phyloP scores from a whole-genome alignment of 2,329 filamentous ascomycete species.

The Alternaria sp. region DNA sequence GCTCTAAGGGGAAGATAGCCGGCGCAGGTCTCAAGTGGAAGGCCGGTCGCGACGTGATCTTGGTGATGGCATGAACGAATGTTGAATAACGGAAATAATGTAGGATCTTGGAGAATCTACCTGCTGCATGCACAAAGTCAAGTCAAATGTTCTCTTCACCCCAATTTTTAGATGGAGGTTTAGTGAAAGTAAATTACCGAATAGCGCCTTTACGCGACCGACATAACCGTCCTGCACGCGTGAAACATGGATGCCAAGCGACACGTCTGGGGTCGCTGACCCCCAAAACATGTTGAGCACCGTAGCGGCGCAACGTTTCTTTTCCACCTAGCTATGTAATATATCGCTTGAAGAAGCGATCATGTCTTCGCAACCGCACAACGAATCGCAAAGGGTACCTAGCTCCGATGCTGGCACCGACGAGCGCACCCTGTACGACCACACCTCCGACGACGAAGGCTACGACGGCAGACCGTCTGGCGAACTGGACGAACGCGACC shows the following conservation, averaged over 20 bases:
- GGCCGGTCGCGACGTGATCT: constrained; percentile 62
- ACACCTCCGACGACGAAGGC: constrained; percentile 38
- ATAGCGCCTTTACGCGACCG: neutral
- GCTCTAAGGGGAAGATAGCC: constrained; percentile 68
- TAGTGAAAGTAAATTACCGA: neutral
- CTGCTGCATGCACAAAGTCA: neutral
- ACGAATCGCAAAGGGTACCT: constrained; percentile 16
- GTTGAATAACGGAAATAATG: too few relatives aligned
- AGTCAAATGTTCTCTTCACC: neutral
- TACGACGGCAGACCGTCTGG: constrained; percentile 43
- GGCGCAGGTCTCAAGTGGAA: constrained; percentile 68
- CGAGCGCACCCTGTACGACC: constrained; percentile 42
- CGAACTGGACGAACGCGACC: constrained; percentile 45
- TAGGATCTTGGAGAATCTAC: too few relatives aligned
- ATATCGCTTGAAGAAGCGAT: constrained; percentile 1
- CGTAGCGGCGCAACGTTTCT: constrained; percentile 7
- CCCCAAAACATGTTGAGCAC: constrained; percentile 5
- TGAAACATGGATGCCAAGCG: constrained; percentile 14
- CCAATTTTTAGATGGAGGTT: neutral
- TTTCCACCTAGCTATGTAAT: constrained; percentile 20
- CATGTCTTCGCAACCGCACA: constrained; percentile 31
- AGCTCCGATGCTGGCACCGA: constrained; percentile 36
- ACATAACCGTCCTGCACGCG: neutral
- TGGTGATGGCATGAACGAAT: constrained; percentile 50
- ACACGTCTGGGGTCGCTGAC: constrained; percentile 15